Percentiles rank a stretch among this genome's conserved stretches.
These are phyloP conservation scores for Daldinia childiae DNA, from an alignment of 495 filamentous ascomycete species.

Conservation along the genomic window DNA sequence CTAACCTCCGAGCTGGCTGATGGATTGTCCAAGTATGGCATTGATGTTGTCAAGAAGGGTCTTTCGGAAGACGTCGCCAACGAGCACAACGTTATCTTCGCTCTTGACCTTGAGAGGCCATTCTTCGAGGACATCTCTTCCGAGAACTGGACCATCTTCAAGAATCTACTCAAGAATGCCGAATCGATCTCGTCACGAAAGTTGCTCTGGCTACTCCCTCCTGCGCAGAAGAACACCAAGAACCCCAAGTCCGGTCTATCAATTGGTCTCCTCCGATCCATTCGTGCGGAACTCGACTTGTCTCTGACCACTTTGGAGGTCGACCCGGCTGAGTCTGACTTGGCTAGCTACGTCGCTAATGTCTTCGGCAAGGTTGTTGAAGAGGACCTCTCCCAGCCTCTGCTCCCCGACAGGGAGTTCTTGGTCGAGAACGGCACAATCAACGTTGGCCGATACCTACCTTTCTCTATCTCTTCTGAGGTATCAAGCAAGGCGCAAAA, in stretches of 20 bases:
- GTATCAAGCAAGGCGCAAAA: not conserved
- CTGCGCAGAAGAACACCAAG: constrained; percentile 12
- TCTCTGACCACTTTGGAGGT: constrained; percentile 2
- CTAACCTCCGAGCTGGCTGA: not conserved
- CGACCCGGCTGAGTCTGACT: not conserved
- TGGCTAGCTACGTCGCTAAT: not conserved
- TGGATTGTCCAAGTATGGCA: not conserved
- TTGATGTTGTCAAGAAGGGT: not conserved
- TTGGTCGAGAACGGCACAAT: constrained; percentile 15
- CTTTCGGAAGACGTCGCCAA: not conserved
- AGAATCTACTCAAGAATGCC: not conserved
- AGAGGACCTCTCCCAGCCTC: not conserved
- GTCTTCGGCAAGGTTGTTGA: constrained; percentile 7
- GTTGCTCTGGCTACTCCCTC: constrained; percentile 20
- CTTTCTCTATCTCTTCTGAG: constrained; percentile 3
- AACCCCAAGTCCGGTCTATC: constrained; percentile 3
- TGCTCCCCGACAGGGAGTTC: constrained; percentile 12
- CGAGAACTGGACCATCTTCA: not conserved
- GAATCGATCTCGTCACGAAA: not conserved
- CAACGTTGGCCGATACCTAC: constrained; percentile 6
- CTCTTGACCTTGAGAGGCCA: constrained; percentile 2
- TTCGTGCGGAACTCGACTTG: not conserved
- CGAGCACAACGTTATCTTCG: not conserved
- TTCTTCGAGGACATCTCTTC: constrained; percentile 3
- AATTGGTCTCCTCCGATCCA: not conserved